A percentile compares a stretch with the other conserved stretches of the same genome.
Evolutionary conservation across 257 asterid species (phyloP).

Genomic region (Verbascum thapsus): DNA sequence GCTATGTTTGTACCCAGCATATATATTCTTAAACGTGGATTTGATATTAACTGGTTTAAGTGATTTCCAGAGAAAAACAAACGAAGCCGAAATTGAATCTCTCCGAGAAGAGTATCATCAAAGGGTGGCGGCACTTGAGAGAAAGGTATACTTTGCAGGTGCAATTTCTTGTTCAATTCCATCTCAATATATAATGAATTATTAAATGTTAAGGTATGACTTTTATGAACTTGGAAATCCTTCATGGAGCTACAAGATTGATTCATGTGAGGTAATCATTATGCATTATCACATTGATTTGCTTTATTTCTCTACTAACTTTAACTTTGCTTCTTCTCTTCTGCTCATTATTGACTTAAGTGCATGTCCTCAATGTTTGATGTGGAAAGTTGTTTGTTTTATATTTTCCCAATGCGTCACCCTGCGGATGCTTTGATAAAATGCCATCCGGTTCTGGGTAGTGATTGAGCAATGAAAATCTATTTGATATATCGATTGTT

Average conservation of each 20-base stretch:
- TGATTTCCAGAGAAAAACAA: conserved; percentile 72
- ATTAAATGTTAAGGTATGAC: conserved; percentile 1
- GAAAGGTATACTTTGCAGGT: conserved; percentile 68
- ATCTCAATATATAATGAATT: conserved; percentile 9
- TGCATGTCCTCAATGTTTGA: background rate
- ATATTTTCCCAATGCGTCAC: background rate
- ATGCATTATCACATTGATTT: background rate
- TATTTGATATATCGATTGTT: background rate
- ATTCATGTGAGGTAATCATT: background rate
- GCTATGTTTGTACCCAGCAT: background rate
- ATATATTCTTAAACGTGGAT: background rate
- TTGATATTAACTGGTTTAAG: conserved; percentile 24
- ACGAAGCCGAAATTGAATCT: conserved; percentile 84
- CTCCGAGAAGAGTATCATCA: conserved; percentile 95
- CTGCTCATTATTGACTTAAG: background rate
- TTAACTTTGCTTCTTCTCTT: background rate
- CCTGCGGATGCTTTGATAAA: conserved; percentile 1
- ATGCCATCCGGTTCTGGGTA: background rate
- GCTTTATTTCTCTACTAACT: background rate
- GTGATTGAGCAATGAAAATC: background rate
- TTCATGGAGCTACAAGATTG: background rate
- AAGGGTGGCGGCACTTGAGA: conserved; percentile 86
- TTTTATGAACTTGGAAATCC: conserved; percentile 2
- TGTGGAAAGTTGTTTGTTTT: background rate
- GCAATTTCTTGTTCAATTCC: conserved; percentile 34